Evolutionary conservation across 495 filamentous ascomycete species (phyloP), one percentile per base, ranked within the genome.

Genomic region (Talaromyces ruber): DNA sequence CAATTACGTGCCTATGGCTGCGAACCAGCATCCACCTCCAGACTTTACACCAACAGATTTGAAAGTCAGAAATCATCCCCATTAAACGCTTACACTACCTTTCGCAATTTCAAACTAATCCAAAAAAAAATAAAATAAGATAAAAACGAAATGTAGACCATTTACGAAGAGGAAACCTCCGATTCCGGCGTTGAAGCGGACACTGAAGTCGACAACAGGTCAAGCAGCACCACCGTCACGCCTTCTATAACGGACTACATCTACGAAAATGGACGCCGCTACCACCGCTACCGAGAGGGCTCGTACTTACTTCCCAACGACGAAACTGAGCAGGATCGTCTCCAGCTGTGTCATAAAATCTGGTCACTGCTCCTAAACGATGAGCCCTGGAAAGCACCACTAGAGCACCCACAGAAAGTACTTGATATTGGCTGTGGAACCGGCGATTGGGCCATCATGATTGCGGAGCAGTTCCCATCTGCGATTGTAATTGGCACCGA

Each of bases 341-440:
- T 91, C 61, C 83, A 86, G 51, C 73, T 91, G 54, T 76, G 82
- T 62, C 88, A 92, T 70, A 81, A 84, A 58, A 78, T 87, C 65
- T 82, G 79, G 66, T 71, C 68, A 25, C 68, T 81, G 24, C 66
- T 82, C 9, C 70, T 79, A 0, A 79, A 82, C 61, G 84, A 81
- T 12, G 74, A 76, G 18, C 76, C 86, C 5, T 79, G 77, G 65
- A 74, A 81, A 11, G 79, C 83, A 21, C 82, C 82, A 1, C 68
- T 88, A 64, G 25, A 18, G 9, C 69, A 66, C 68, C 29, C 66
- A 6, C 66, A 67, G 47, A 72, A 74, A 62, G 70, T 79, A 57
- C 71, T 79, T 6, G 77, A 79, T 63, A 68, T 79, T 37, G 80
- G 80, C 61, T 87, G 84, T 0, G 84, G 84, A 14, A 85, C 83